Evolutionary conservation across 768 basidiomycete genomes (phyloP).

Genomic region (Panus rudis): DNA sequence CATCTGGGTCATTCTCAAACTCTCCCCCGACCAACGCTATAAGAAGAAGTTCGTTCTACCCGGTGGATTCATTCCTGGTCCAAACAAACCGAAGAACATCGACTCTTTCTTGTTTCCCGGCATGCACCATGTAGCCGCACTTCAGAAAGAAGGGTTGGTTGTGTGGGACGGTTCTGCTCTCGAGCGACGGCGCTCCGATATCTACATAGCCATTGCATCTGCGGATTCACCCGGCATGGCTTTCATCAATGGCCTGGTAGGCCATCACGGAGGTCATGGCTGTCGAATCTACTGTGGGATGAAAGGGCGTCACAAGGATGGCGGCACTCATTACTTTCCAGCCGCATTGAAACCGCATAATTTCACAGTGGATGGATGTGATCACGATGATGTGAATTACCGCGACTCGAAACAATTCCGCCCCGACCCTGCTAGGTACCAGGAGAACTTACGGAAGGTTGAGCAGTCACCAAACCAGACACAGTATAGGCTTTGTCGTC

Average conservation of each 20-base stretch:
- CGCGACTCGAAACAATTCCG: not conserved
- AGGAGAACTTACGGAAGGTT: conserved; percentile 13
- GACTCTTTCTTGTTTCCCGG: conserved; percentile 27
- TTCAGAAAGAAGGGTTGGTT: conserved; percentile 20
- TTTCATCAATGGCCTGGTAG: conserved; percentile 27
- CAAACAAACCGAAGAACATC: conserved; percentile 23
- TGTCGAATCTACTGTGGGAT: conserved; percentile 29
- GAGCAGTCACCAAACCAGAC: conserved; percentile 14
- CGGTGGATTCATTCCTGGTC: conserved; percentile 26
- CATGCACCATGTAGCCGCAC: conserved; percentile 22
- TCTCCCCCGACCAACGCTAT: conserved; percentile 21
- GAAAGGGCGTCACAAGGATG: conserved; percentile 22
- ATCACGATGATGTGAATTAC: conserved; percentile 26
- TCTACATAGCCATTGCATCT: conserved; percentile 3
- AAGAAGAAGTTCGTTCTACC: conserved; percentile 23
- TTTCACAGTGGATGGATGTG: conserved; percentile 14
- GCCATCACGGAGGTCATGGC: conserved; percentile 26
- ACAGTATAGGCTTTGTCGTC: conserved; percentile 21
- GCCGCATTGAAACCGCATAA: conserved; percentile 20
- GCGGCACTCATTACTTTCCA: conserved; percentile 26
- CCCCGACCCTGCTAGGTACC: conserved; percentile 9
- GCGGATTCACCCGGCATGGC: conserved; percentile 12
- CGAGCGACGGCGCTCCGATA: not conserved
- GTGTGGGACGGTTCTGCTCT: conserved; percentile 21
- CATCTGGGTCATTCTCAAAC: conserved; percentile 23